Conservation (phyloP, 2,329 filamentous ascomycete species). For the Cytospora piceicola region DNA sequence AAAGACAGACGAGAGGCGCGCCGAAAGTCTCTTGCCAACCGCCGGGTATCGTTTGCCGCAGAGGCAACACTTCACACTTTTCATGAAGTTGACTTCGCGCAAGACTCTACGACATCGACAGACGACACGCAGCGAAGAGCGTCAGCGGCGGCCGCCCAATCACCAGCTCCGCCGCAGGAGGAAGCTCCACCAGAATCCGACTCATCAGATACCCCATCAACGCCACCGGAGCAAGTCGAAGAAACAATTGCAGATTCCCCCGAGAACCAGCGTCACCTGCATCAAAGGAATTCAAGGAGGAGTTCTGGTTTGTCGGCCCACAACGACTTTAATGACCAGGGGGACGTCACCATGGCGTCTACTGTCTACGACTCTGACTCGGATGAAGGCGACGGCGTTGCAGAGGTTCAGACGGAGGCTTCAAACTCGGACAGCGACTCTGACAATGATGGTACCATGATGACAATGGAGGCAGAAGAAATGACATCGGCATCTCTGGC, state of each 20-base stretch:
- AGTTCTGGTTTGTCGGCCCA: slow-evolving; percentile 69
- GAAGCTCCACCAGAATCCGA: slow-evolving; percentile 47
- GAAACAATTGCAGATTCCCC: slow-evolving; percentile 62
- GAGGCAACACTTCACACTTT: slow-evolving; percentile 97
- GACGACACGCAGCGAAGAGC: slow-evolving; percentile 72
- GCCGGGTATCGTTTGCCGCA: slow-evolving; percentile 94
- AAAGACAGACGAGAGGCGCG: slow-evolving; percentile 81
- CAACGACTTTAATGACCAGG: slow-evolving; percentile 57
- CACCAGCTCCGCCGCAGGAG: slow-evolving; percentile 33
- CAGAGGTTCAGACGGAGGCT: slow-evolving; percentile 57
- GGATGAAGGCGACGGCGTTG: slow-evolving; percentile 58
- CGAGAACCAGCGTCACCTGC: slow-evolving; percentile 65
- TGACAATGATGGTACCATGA: slow-evolving; percentile 76
- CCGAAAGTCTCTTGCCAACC: slow-evolving; percentile 88
- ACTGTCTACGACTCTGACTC: slow-evolving; percentile 76
- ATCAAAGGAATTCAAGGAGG: slow-evolving; percentile 64
- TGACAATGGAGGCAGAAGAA: slow-evolving; percentile 81
- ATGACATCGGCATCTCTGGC: slow-evolving; percentile 70
- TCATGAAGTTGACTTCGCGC: slow-evolving; percentile 87
- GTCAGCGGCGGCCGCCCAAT: slow-evolving; percentile 58
- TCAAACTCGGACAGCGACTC: slow-evolving; percentile 54
- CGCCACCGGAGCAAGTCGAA: slow-evolving; percentile 64
- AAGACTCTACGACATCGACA: slow-evolving; percentile 82
- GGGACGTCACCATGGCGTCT: slow-evolving; percentile 70
- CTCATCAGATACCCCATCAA: slow-evolving; percentile 62